Evolutionary conservation across 2,329 filamentous ascomycete species (phyloP).

Genomic region (Clonostachys rhizophaga): DNA sequence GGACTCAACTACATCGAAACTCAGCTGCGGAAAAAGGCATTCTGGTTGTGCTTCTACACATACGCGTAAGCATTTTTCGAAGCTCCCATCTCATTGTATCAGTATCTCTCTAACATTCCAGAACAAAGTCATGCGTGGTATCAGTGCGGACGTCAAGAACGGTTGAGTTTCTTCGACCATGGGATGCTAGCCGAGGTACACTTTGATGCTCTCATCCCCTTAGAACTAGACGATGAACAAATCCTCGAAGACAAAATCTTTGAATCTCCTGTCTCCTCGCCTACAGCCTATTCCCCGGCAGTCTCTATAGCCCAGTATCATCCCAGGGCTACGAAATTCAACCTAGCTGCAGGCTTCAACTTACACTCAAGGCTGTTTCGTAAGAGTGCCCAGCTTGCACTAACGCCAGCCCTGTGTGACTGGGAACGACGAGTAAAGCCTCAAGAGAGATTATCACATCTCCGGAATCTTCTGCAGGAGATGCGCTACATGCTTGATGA

Average conservation of each 20-base stretch:
- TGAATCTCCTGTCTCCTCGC: too few species aligned
- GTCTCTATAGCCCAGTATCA: too few species aligned
- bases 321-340: too few species aligned
- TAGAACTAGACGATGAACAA: conserved; percentile 22
- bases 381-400: too few species aligned
- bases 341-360: too few species aligned
- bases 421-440: neutral
- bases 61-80: conserved; percentile 9
- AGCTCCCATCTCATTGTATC: neutral
- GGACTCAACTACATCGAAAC: conserved; percentile 22
- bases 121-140: conserved; percentile 9
- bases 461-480: conserved; percentile 17
- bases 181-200: conserved; percentile 17
- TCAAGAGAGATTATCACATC: neutral
- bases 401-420: conserved; percentile 4
- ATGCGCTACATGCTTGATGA: conserved; percentile 21
- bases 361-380: too few species aligned
- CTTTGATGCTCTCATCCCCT: conserved; percentile 21
- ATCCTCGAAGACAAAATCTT: conserved; percentile 13
- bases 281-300: too few species aligned
- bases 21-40: conserved; percentile 26
- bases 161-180: conserved; percentile 18
- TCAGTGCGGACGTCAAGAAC: conserved; percentile 11
- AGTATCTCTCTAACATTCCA: neutral
- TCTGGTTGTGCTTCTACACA: conserved; percentile 26